Base-by-base conservation (phyloP, 2,329 filamentous ascomycete genomes). In the Sporothrix pseudoabietina region DNA sequence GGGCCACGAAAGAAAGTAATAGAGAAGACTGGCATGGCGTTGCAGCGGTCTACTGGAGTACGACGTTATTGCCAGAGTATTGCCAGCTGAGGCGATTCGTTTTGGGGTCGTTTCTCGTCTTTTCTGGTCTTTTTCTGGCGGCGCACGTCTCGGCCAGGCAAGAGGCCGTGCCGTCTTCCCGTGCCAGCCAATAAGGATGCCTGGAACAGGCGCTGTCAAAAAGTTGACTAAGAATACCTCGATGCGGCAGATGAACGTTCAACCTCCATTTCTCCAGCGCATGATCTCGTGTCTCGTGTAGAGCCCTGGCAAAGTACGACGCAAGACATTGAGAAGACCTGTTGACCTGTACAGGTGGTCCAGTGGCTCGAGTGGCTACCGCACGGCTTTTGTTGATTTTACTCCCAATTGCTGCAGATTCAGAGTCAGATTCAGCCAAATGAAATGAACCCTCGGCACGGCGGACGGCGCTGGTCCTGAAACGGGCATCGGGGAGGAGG, bases 131-230 rank as follows among this genome's bases (percentile, higher is more conserved):
- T 49, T 49, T 55, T 55, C 22, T 55, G 52, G 52, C 52, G 52
- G 52, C n/a, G 49, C 49, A 54, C 55, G 57, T 52, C 32, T n/a
- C 35, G 52, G 47, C 47, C 68, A 41, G 32, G 49, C n/a, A 70
- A 47, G n/a, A 59, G 47, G 47, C 41, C 32, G 59, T 72, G 71
- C 71, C 71, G 71, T 65, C 59, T 66, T 72, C 32, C 70, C 70
- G 70, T 44, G 57, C 44, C 32, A 30, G 70, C 70, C 70, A 71
- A 71, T 71, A 10, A 30, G 44, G 5, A 14, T 55, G 44, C 57
- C 12, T n/a, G 57, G 57, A 39, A 41, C 32, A 61, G 32, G 35
- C 16, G 57, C 19, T 19, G 63, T 10, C 44, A 47, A 35, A 30
- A 35, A 54, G 57, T 61, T 32, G 32, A 39, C 6, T 5, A 19